Evolutionary conservation across 2,329 filamentous ascomycete species (phyloP).

Genomic region (Claviceps cyperi): DNA sequence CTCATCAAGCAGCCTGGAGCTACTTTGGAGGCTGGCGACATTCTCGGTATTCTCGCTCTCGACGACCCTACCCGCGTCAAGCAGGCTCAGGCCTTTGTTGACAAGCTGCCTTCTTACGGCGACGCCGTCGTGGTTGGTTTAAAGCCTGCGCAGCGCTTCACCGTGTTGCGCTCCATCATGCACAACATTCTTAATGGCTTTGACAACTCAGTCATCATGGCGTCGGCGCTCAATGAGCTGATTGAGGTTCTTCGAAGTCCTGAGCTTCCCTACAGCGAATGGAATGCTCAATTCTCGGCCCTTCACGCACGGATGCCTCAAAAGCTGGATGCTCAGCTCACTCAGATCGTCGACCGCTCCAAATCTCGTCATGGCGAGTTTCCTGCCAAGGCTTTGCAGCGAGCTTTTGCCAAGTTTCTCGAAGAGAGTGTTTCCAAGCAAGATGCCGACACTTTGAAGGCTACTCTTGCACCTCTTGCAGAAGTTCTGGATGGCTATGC

Average conservation of each 20-base stretch:
- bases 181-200: conserved; percentile 83
- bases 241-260: conserved; percentile 81
- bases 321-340: conserved; percentile 72
- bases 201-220: conserved; percentile 97
- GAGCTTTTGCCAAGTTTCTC: conserved; percentile 75
- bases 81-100: conserved; percentile 86
- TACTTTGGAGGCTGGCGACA: conserved; percentile 95
- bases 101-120: conserved; percentile 76
- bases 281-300: conserved; percentile 88
- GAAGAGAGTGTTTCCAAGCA: conserved; percentile 65
- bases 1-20: conserved; percentile 98
- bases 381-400: conserved; percentile 73
- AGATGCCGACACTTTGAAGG: conserved; percentile 61
- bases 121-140: conserved; percentile 74
- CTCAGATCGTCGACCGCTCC: conserved; percentile 73
- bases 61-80: conserved; percentile 95
- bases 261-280: conserved; percentile 90
- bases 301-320: conserved; percentile 96
- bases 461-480: conserved; percentile 59
- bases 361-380: conserved; percentile 71
- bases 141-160: conserved; percentile 84
- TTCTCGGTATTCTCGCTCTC: conserved; percentile 88
- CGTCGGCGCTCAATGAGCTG: conserved; percentile 67
- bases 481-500: conserved; percentile 66
- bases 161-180: conserved; percentile 61